Evolutionary conservation across 106 monocot species (phyloP).

Genomic region (Xerophyta viscosa): DNA sequence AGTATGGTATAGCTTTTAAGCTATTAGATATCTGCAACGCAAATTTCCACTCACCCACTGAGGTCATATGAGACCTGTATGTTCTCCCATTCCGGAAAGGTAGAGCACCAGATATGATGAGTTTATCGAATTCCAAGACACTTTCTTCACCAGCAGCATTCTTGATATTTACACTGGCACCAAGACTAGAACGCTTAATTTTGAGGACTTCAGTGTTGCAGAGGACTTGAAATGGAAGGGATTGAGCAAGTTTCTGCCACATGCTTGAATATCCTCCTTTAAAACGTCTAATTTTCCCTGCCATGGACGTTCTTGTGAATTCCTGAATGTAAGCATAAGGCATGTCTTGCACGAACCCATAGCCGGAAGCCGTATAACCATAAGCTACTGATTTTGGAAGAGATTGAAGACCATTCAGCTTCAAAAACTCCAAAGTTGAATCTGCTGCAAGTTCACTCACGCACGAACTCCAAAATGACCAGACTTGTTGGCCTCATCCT

Average conservation of each 20-base stretch:
- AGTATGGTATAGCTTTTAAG: too few relatives aligned
- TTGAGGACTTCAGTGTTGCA: constrained; percentile 36
- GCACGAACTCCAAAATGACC: constrained; percentile 35
- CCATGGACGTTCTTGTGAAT: constrained; percentile 47
- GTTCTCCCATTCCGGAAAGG: constrained; percentile 33
- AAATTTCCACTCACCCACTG: constrained; percentile 12
- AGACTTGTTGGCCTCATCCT: constrained; percentile 41
- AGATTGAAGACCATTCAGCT: constrained; percentile 17
- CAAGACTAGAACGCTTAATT: constrained; percentile 8
- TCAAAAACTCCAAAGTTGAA: constrained; percentile 32
- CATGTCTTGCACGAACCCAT: constrained; percentile 56
- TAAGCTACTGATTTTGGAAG: constrained; percentile 48
- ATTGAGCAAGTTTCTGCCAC: constrained; percentile 43
- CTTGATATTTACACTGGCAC: constrained; percentile 12
- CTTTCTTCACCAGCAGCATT: constrained; percentile 16
- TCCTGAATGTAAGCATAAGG: constrained; percentile 56
- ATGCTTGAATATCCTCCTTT: constrained; percentile 41
- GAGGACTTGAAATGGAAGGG: constrained; percentile 39
- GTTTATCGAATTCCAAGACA: constrained; percentile 34
- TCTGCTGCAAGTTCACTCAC: constrained; percentile 29
- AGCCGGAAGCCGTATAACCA: constrained; percentile 54
- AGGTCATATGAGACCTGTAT: constrained; percentile 16
- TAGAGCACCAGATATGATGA: constrained; percentile 36
- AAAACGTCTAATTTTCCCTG: constrained; percentile 45
- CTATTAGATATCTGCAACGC: too few relatives aligned